Evolutionary conservation across 768 basidiomycete species (phyloP), one percentile per base, ranked within the genome.

Genomic region (Suillus placidus): DNA sequence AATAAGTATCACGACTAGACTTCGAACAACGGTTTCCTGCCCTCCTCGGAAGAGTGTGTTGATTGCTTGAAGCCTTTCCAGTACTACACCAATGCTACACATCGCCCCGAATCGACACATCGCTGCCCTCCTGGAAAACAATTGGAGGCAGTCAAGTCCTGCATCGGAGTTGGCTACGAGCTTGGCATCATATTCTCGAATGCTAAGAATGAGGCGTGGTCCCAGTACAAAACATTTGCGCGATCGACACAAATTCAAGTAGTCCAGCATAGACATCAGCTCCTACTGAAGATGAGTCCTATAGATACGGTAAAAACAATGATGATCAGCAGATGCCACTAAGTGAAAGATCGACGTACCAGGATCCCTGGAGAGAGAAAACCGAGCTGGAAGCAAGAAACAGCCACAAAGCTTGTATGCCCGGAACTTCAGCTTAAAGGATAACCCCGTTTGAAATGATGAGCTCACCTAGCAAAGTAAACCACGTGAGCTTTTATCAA

Each of bases 131-230:
- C 56, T 57, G 35, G 20, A 57, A 57, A 23, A 35, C n/a, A 8
- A 56, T 37, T 23, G 55, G 3, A 37, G n/a, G n/a, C 56, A 16
- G n/a, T 37, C 56, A 8, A 37, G 37, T 37, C 35, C 56, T 14
- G 35, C 13, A n/a, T 37, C 35, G n/a, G 56, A 23, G 13, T 57
- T 4, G n/a, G 13, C 13, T 8, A 23, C 35, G 13, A 57, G 35
- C 35, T 57, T 16, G 8, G 34, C 35, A 1, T 23, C 6, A 23
- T 4, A 14, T 23, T 37, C 35, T 23, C 56, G 56, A 37, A 57
- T 23, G 56, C 56, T 37, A 16, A 57, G 35, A 3, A 57, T 37
- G n/a, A 57, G 56, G 35, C 56, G 56, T 57, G 56, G 56, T 37
- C 56, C 56, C 35, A 57, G 8, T 14, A 57, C 13, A n/a, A 23